Evolutionary conservation across 2,329 filamentous ascomycete species (phyloP).

Genomic region (Colletotrichum liriopes): DNA sequence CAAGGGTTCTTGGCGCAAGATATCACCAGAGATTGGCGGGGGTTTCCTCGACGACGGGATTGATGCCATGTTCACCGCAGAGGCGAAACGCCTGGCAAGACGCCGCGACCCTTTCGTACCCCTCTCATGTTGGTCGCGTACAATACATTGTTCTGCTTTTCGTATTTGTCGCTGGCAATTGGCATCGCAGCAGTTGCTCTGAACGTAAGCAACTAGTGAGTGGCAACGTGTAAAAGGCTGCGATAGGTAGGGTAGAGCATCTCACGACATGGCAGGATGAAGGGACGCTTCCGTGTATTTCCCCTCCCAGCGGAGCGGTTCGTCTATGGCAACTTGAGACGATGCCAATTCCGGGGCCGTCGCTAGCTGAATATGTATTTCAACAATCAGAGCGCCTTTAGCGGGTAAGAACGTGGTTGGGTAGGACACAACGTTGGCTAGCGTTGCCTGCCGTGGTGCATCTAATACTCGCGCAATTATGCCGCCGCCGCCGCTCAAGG

Average conservation of each 20-base stretch:
- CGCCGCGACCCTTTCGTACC: neutral
- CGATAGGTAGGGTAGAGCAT: neutral
- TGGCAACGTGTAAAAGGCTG: neutral
- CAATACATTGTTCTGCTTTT: neutral
- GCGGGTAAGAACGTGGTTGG: slow-evolving; percentile 10
- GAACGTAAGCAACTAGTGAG: neutral
- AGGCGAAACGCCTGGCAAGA: slow-evolving; percentile 7
- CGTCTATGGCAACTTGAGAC: slow-evolving; percentile 27
- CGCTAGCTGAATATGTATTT: slow-evolving; percentile 11
- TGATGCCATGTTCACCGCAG: slow-evolving; percentile 17
- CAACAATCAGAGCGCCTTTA: neutral
- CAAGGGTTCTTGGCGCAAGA: slow-evolving; percentile 7
- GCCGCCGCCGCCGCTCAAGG: slow-evolving; percentile 14
- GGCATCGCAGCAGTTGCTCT: neutral
- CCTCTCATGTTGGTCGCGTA: slow-evolving; percentile 10
- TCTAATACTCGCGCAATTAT: slow-evolving; percentile 13
- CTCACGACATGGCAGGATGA: neutral
- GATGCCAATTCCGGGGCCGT: slow-evolving; percentile 14
- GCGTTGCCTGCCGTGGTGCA: slow-evolving; percentile 1
- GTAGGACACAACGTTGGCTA: slow-evolving; percentile 2
- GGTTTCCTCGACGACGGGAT: neutral
- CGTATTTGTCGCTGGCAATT: neutral
- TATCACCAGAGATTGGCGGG: neutral
- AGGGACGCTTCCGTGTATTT: neutral
- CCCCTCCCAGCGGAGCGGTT: slow-evolving; percentile 23